Evolutionary conservation across 176 grass and related monocot genomes (phyloP).

Genomic region (Hsuehochloa calcarea): DNA sequence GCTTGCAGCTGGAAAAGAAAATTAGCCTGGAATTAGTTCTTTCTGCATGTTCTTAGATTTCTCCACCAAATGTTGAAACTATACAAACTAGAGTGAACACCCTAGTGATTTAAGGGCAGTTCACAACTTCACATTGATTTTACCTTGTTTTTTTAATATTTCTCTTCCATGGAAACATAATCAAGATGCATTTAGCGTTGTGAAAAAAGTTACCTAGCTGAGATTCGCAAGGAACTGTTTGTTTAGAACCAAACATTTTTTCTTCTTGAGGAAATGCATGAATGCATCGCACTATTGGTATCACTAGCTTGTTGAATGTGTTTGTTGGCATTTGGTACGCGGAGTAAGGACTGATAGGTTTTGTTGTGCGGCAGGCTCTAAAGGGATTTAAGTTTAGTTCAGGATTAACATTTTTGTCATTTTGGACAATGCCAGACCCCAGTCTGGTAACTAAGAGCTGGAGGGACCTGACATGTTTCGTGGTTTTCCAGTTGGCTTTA

Average conservation of each 20-base stretch:
- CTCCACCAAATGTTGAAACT: not conserved
- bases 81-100: not conserved
- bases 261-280: not conserved
- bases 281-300: not conserved
- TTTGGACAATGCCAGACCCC: not conserved
- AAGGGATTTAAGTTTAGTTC: not conserved
- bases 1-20: not conserved
- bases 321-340: not conserved
- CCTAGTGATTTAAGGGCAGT: not conserved
- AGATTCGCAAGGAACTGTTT: not conserved
- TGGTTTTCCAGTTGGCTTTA: not conserved
- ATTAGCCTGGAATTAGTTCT: not conserved
- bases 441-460: not conserved
- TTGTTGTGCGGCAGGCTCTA: not conserved
- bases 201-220: not conserved
- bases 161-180: not conserved
- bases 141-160: not conserved
- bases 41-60: conserved; percentile 5
- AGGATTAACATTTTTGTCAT: not conserved
- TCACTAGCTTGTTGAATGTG: not conserved
- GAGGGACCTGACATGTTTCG: not conserved
- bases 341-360: not conserved
- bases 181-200: not conserved
- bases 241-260: not conserved
- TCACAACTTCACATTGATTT: not conserved